These are phyloP conservation scores for Irpex lacteus DNA, from an alignment of 1,284 basidiomycete genomes.

Conservation along the genomic window DNA sequence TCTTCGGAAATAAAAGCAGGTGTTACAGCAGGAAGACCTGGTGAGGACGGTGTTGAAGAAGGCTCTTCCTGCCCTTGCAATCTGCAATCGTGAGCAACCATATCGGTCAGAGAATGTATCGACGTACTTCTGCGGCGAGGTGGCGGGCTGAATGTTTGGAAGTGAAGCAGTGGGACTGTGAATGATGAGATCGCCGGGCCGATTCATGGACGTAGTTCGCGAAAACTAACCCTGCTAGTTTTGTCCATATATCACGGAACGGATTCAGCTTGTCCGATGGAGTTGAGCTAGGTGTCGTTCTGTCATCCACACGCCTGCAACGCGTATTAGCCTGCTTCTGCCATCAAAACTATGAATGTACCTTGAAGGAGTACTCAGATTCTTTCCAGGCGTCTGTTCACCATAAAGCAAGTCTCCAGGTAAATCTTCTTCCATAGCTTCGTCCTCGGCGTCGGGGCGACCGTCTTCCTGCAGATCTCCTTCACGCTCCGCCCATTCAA, in stretches of 20 bases:
- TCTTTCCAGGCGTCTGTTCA: constrained; percentile 4
- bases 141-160: background rate
- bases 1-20: background rate
- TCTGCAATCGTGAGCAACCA: background rate
- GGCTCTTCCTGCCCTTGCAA: background rate
- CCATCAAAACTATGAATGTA: background rate
- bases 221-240: constrained; percentile 17
- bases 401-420: constrained; percentile 14
- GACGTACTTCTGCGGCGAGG: background rate
- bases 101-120: background rate
- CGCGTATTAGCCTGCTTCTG: background rate
- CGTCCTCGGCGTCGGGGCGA: constrained; percentile 28
- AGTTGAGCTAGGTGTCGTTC: background rate
- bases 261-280: background rate
- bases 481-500: constrained; percentile 30
- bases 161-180: background rate
- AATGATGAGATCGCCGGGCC: background rate
- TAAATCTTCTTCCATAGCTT: constrained; percentile 28
- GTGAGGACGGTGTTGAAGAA: background rate
- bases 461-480: constrained; percentile 28
- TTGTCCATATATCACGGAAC: constrained; percentile 17
- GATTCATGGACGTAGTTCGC: background rate
- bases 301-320: background rate
- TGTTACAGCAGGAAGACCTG: background rate
- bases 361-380: background rate